These are phyloP conservation scores for Ostreobium quekettii DNA, from an alignment of 139 green algal species.

Conservation along the genomic window DNA sequence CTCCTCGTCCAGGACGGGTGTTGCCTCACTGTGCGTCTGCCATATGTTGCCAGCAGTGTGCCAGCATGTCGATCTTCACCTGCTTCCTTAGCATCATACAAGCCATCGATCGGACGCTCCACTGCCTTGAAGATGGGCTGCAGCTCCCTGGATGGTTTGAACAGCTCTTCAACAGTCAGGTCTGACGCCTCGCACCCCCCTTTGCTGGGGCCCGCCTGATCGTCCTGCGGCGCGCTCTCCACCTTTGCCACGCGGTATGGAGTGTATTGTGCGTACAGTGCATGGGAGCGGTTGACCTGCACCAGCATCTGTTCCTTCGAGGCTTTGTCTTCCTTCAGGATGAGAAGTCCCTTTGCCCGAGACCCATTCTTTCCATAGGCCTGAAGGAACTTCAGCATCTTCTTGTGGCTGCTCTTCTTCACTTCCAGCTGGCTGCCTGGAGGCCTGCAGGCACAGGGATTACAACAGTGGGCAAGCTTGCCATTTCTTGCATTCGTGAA, in stretches of 20 bases:
- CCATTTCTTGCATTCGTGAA: background rate
- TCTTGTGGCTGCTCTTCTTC: conserved; percentile 52
- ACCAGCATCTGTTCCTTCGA: conserved; percentile 39
- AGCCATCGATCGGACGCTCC: background rate
- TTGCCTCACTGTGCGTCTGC: too few relatives aligned
- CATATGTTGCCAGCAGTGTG: too few relatives aligned
- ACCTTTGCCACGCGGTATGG: background rate
- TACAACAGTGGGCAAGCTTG: background rate
- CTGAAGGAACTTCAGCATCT: conserved; percentile 51
- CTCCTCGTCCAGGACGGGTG: too few relatives aligned
- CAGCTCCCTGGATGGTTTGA: conserved; percentile 27
- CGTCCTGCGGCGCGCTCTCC: background rate
- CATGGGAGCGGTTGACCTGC: conserved; percentile 30
- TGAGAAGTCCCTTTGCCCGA: conserved; percentile 4
- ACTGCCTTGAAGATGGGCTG: conserved; percentile 16
- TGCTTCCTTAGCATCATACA: conserved; percentile 14
- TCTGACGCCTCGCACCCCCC: too few relatives aligned
- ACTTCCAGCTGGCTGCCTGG: conserved; percentile 35
- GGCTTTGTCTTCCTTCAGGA: conserved; percentile 39
- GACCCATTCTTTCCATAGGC: background rate
- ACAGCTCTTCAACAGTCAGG: conserved; percentile 40
- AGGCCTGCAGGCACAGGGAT: background rate
- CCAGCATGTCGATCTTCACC: background rate
- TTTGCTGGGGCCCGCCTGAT: background rate
- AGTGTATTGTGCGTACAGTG: conserved; percentile 19